Evolutionary conservation across 1,139 yeast species (phyloP).

Genomic region (Sugiyamaella novakii): DNA sequence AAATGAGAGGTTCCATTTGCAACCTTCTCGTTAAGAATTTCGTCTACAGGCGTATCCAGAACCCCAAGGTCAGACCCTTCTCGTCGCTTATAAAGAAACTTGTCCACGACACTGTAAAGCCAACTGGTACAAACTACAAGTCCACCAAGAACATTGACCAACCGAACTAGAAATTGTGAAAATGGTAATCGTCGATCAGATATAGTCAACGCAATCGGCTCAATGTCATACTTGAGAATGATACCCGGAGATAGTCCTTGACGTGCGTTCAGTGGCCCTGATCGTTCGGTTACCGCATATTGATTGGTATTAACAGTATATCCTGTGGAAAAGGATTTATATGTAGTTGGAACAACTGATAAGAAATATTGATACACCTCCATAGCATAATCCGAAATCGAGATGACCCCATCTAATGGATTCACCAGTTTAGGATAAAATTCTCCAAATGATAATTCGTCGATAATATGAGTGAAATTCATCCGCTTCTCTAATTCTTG

Average conservation of each 20-base stretch:
- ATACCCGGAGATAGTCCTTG: slow-evolving; percentile 64
- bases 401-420: slow-evolving; percentile 66
- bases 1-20: slow-evolving; percentile 3
- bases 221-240: slow-evolving; percentile 81
- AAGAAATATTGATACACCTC: slow-evolving; percentile 58
- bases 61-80: slow-evolving; percentile 17
- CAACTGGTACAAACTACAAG: slow-evolving; percentile 52
- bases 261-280: slow-evolving; percentile 30
- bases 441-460: slow-evolving; percentile 88
- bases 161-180: slow-evolving; percentile 70
- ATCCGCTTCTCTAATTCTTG: slow-evolving; percentile 41
- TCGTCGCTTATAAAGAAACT: slow-evolving; percentile 15
- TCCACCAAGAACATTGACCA: slow-evolving; percentile 82
- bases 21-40: slow-evolving; percentile 12
- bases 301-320: slow-evolving; percentile 77
- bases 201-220: slow-evolving; percentile 73
- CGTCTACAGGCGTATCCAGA: slow-evolving; percentile 21
- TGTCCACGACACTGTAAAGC: slow-evolving; percentile 31
- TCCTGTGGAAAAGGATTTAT: slow-evolving; percentile 59
- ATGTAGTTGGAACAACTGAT: slow-evolving; percentile 82
- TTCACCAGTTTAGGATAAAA: slow-evolving; percentile 84
- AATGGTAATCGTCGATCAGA: slow-evolving; percentile 76
- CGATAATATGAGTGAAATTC: slow-evolving; percentile 81
- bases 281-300: slow-evolving; percentile 70
- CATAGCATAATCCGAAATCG: slow-evolving; percentile 42